Conservation (phyloP, 768 basidiomycete genomes). For the Hebeloma cylindrosporum region DNA sequence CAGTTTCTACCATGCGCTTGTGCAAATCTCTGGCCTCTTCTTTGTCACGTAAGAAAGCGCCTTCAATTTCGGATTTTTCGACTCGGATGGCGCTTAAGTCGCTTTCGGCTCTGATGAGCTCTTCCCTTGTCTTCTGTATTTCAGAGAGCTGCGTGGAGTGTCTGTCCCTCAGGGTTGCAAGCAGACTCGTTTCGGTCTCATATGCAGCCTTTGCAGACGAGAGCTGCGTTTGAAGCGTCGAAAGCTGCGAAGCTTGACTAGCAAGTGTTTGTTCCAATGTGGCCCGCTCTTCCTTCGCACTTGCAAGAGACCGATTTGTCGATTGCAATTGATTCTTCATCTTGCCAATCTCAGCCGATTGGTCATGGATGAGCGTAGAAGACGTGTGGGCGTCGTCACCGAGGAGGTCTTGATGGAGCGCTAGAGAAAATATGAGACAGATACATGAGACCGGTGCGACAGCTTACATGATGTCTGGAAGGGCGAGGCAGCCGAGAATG, state of each 20-base stretch:
- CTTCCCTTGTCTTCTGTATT: conserved; percentile 69
- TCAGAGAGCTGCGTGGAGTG: conserved; percentile 64
- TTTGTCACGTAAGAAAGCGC: conserved; percentile 83
- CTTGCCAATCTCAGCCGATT: conserved; percentile 87
- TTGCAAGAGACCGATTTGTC: conserved; percentile 70
- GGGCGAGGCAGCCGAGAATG: conserved; percentile 48
- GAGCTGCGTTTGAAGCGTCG: conserved; percentile 80
- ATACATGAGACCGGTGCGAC: background rate
- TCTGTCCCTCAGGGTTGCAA: conserved; percentile 69
- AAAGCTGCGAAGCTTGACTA: conserved; percentile 71
- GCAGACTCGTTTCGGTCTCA: conserved; percentile 76
- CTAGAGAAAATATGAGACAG: conserved; percentile 7
- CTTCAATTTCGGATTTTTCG: conserved; percentile 92
- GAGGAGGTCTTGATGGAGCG: conserved; percentile 52
- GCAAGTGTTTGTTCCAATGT: conserved; percentile 64
- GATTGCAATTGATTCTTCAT: conserved; percentile 81
- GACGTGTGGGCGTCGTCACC: conserved; percentile 66
- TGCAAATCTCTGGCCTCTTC: conserved; percentile 90
- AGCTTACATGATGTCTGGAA: conserved; percentile 30
- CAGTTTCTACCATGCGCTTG: conserved; percentile 77
- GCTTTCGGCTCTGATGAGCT: conserved; percentile 88
- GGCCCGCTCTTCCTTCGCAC: conserved; percentile 63
- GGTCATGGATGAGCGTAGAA: conserved; percentile 61
- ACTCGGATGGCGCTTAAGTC: conserved; percentile 85
- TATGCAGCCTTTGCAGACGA: conserved; percentile 81